phyloP scores from a whole-genome alignment of 2,329 filamentous ascomycete species.

The Fusarium tupiense region DNA sequence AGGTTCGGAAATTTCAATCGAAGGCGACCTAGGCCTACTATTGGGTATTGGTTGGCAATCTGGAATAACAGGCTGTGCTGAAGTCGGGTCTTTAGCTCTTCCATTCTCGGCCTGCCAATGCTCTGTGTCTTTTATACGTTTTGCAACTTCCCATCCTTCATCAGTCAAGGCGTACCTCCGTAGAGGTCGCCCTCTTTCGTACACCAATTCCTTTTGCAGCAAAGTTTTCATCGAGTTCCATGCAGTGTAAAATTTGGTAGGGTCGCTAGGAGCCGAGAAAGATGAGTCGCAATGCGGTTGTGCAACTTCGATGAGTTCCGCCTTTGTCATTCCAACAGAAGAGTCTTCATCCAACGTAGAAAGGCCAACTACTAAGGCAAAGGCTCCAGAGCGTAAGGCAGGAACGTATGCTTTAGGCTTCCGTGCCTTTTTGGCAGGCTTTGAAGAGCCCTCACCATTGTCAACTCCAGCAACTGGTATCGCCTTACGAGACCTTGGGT shows the following conservation, averaged over 20 bases:
- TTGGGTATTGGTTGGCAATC: slow-evolving; percentile 3
- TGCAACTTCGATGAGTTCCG: slow-evolving; percentile 73
- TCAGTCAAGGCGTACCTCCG: slow-evolving; percentile 78
- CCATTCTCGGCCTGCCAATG: slow-evolving; percentile 46
- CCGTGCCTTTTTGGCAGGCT: slow-evolving; percentile 65
- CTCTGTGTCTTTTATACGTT: slow-evolving; percentile 67
- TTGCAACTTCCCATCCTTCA: slow-evolving; percentile 80
- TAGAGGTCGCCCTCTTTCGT: slow-evolving; percentile 73
- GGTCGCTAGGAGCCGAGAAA: slow-evolving; percentile 73
- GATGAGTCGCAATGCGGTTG: slow-evolving; percentile 79
- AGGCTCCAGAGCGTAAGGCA: slow-evolving; percentile 75
- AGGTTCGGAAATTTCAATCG: slow-evolving; percentile 25
- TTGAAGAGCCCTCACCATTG: slow-evolving; percentile 47
- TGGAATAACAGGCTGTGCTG: background rate
- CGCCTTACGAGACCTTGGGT: slow-evolving; percentile 58
- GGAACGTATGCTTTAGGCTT: slow-evolving; percentile 77
- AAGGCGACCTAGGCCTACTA: slow-evolving; percentile 24
- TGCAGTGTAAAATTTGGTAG: slow-evolving; percentile 78
- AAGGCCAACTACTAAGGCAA: slow-evolving; percentile 76
- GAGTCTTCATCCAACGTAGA: slow-evolving; percentile 66
- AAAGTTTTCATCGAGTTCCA: slow-evolving; percentile 87
- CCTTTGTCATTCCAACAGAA: slow-evolving; percentile 68
- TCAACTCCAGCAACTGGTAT: slow-evolving; percentile 44
- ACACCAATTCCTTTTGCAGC: slow-evolving; percentile 76
- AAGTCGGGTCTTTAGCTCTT: slow-evolving; percentile 4